phyloP scores from a whole-genome alignment of 306 rosid species.

The Vigna nakashimae region DNA sequence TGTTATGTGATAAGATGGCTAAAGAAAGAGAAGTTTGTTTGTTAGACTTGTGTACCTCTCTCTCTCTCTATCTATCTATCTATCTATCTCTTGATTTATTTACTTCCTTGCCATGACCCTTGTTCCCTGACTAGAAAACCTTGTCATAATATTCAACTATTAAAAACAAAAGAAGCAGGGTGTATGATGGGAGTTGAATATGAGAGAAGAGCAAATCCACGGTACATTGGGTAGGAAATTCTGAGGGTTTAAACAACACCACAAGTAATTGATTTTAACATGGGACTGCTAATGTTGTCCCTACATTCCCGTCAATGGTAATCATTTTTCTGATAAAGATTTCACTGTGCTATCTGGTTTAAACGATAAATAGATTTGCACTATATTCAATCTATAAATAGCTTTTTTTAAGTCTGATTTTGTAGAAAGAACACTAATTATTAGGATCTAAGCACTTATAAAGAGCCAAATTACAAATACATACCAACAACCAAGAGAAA shows the following conservation, averaged over 20 bases:
- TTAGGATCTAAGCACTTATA: no score
- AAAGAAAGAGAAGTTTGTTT: background rate
- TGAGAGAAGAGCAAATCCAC: background rate
- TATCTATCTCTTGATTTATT: constrained; percentile 2
- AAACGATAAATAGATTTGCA: no score
- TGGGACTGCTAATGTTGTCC: no score
- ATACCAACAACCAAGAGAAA: background rate
- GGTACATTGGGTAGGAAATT: background rate
- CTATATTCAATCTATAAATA: background rate
- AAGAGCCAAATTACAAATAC: no score
- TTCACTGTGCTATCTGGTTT: no score
- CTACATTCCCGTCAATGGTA: no score
- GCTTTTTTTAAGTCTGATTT: background rate
- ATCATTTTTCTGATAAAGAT: no score
- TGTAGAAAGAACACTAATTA: no score
- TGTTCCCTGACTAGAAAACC: background rate
- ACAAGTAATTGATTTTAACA: no score
- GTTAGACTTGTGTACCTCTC: constrained; percentile 1
- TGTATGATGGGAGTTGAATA: background rate
- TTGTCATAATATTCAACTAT: background rate
- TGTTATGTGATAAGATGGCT: background rate
- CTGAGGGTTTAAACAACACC: background rate
- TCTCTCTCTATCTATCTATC: background rate
- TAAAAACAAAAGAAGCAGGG: background rate
- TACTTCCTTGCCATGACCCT: constrained; percentile 17